Conservation (phyloP, 495 filamentous ascomycete genomes). For the Neurospora sp. region DNA sequence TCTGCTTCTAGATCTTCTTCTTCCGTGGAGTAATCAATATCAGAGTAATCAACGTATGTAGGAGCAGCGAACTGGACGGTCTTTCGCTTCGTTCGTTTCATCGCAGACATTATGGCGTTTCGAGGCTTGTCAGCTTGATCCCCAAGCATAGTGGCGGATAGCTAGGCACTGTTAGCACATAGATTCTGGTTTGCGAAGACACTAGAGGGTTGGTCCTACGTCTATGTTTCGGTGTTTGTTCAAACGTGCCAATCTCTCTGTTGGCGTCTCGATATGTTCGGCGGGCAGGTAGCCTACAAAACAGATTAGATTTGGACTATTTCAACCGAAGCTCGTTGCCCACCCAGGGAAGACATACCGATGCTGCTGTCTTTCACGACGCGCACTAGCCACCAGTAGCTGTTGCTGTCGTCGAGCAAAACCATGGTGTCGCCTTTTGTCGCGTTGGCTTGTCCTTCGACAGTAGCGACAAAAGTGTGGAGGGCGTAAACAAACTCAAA, state of each 20-base stretch:
- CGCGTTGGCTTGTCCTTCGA: slow-evolving; percentile 96
- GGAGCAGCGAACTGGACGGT: slow-evolving; percentile 80
- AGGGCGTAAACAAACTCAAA: slow-evolving; percentile 99
- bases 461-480: slow-evolving; percentile 94
- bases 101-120: slow-evolving; percentile 81
- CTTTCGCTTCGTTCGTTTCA: slow-evolving; percentile 78
- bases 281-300: slow-evolving; percentile 81
- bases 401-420: slow-evolving; percentile 98
- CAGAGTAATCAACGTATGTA: slow-evolving; percentile 84
- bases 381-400: slow-evolving; percentile 98
- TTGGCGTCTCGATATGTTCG: slow-evolving; percentile 97
- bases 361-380: slow-evolving; percentile 97
- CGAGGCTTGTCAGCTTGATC: slow-evolving; percentile 84
- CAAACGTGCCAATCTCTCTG: slow-evolving; percentile 80
- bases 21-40: slow-evolving; percentile 82
- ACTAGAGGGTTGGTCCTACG: slow-evolving; percentile 41
- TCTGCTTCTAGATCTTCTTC: slow-evolving; percentile 53
- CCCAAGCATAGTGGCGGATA: slow-evolving; percentile 88
- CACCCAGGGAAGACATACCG: slow-evolving; percentile 43
- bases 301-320: slow-evolving; percentile 14
- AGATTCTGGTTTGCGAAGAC: background rate
- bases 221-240: slow-evolving; percentile 99
- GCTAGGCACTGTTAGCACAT: slow-evolving; percentile 36
- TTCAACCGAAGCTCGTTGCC: background rate
- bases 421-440: slow-evolving; percentile 99